Evolutionary conservation across 805 yeast species (phyloP), one percentile per base, ranked within the genome.

Genomic region (Wickerhamomyces xylosicus): DNA sequence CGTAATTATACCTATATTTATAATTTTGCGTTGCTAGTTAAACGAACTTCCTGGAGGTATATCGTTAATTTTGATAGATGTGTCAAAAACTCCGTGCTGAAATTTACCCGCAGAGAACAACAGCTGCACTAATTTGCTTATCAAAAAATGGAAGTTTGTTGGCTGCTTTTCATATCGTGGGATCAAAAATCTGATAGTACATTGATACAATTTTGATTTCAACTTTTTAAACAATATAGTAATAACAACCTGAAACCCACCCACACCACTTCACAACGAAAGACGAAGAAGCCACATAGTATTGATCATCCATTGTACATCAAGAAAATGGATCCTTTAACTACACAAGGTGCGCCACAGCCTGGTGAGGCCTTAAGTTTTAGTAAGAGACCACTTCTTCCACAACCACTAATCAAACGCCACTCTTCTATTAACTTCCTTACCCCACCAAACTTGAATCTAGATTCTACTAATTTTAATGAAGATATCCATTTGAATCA

Each of bases 351-450:
- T 10, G 8, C 6, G n/a, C 25, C 33, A 28, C 19, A 5, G 4
- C 15, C 5, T 7, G 11, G 42, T 44, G 47, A 43, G 38, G n/a
- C 44, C 48, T 49, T 52, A 40, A 45, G 49, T 36, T 50, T 52
- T 47, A 45, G 52, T 16, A 53, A 53, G 51, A 53, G 43, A 44
- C 55, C 57, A 15, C 33, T 3, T 37, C 41, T 11, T 4, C 27
- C n/a, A 25, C 27, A 2, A 39, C 38, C n/a, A 13, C 27, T 10
- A 11, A 5, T 13, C 16, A 22, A 21, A n/a, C 13, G 14, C 28
- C 19, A 27, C 21, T n/a, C 19, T 17, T 11, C 17, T n/a, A 15
- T 27, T 11, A 17, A 35, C 13, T 35, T 35, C 19, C 17, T 13
- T 13, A 31, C 18, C 6, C 4, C 33, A 15, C 11, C 18, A 5